Percentiles rank a stretch among this genome's conserved stretches.
phyloP scores from a whole-genome alignment of 2,329 filamentous ascomycete species.

The Drechslerella stenobrocha region DNA sequence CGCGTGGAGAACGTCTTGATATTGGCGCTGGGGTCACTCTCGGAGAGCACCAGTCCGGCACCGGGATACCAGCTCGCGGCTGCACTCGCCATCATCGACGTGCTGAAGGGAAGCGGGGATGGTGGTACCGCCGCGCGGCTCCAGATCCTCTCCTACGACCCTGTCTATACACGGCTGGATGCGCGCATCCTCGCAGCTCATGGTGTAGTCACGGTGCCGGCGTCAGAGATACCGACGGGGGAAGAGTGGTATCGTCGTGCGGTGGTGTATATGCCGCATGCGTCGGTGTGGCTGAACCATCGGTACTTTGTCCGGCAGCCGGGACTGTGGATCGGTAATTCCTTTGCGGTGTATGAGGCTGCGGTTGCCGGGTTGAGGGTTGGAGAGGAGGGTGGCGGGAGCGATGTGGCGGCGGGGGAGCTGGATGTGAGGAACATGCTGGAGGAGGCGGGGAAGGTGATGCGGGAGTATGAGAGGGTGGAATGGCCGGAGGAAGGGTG shows the following conservation, averaged over 20 bases:
- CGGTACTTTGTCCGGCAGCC: constrained; percentile 28
- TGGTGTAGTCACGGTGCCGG: constrained; percentile 5
- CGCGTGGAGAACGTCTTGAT: constrained; percentile 32
- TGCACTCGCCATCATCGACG: constrained; percentile 20
- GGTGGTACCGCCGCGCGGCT: background rate
- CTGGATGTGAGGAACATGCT: constrained; percentile 5
- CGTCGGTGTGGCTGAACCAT: constrained; percentile 42
- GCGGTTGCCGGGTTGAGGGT: background rate
- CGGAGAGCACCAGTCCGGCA: constrained; percentile 12
- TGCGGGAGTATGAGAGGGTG: constrained; percentile 17
- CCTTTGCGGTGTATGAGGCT: constrained; percentile 28
- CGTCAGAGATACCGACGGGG: background rate
- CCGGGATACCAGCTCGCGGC: constrained; percentile 41
- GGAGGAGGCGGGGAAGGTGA: constrained; percentile 16
- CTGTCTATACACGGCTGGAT: constrained; percentile 26
- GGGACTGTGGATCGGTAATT: constrained; percentile 39
- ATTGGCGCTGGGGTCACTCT: constrained; percentile 38
- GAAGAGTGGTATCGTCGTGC: constrained; percentile 27
- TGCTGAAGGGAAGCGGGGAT: constrained; percentile 3
- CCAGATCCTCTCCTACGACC: constrained; percentile 32
- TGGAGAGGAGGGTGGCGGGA: background rate
- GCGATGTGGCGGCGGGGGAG: background rate
- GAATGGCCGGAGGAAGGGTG: constrained; percentile 38
- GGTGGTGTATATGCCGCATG: constrained; percentile 44
- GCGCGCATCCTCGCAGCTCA: constrained; percentile 3